Percentiles rank a stretch among this genome's conserved stretches.
phyloP scores from a whole-genome alignment of 148 eudicot species.

The Drosera capensis region DNA sequence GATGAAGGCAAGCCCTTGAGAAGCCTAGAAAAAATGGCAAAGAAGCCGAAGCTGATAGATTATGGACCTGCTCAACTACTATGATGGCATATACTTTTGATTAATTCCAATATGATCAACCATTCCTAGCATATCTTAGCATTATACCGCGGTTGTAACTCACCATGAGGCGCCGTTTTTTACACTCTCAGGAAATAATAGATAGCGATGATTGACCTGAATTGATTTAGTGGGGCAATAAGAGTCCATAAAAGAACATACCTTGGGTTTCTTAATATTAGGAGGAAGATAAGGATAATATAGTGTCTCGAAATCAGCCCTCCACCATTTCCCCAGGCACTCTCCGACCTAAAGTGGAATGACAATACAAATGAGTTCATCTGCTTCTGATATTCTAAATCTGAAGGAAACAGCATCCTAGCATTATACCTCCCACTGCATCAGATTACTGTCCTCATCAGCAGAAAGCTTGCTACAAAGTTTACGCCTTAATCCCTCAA shows the following conservation, averaged over 20 bases:
- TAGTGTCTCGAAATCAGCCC: slow-evolving; percentile 39
- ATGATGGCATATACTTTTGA: not conserved
- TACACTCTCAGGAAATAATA: too few species aligned
- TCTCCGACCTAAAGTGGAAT: slow-evolving; percentile 40
- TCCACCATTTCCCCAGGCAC: slow-evolving; percentile 78
- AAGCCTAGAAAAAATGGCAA: not conserved
- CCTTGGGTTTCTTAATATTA: slow-evolving; percentile 50
- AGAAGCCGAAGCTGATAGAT: too few species aligned
- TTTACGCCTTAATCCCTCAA: slow-evolving; percentile 51
- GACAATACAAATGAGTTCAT: too few species aligned
- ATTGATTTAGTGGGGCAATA: too few species aligned
- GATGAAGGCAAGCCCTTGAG: slow-evolving; percentile 1
- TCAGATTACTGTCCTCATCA: slow-evolving; percentile 15
- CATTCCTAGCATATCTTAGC: not conserved
- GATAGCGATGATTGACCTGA: too few species aligned
- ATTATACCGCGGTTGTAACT: too few species aligned
- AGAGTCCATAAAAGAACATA: slow-evolving; percentile 3
- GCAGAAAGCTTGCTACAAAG: slow-evolving; percentile 47
- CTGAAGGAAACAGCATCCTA: not conserved
- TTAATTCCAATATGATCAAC: not conserved
- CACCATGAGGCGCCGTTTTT: too few species aligned
- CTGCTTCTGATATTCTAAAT: too few species aligned
- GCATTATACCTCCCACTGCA: slow-evolving; percentile 45
- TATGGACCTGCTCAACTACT: too few species aligned
- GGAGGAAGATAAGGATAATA: slow-evolving; percentile 51